Conservation (phyloP, 495 filamentous ascomycete genomes). For the Talaromyces nanjingensis region DNA sequence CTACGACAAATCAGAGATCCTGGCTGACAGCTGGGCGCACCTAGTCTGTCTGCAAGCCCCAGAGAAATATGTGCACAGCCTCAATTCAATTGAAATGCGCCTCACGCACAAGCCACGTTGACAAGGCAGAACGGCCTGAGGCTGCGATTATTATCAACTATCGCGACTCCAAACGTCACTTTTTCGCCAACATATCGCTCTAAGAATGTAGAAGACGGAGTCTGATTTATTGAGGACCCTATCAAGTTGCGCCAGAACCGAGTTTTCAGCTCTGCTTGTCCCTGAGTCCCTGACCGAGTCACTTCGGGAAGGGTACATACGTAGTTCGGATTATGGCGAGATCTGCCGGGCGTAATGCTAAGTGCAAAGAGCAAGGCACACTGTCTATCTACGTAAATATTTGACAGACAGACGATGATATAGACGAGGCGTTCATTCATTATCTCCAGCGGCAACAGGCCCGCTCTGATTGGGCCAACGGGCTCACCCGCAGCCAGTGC, state of each 20-base stretch:
- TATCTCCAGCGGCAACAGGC: neutral
- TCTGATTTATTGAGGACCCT: neutral
- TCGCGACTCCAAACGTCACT: neutral
- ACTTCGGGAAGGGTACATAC: neutral
- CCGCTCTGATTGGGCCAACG: neutral
- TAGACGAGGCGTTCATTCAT: neutral
- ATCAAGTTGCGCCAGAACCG: neutral
- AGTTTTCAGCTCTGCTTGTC: neutral
- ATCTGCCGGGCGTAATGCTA: neutral
- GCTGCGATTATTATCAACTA: neutral
- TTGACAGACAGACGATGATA: neutral
- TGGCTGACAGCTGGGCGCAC: neutral
- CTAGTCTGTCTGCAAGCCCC: neutral
- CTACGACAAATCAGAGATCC: neutral
- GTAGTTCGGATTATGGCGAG: neutral
- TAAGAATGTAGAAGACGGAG: neutral
- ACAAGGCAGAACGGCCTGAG: conserved; percentile 1
- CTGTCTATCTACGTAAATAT: neutral
- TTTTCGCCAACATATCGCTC: neutral
- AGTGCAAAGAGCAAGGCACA: neutral
- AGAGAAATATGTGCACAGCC: neutral
- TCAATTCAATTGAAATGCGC: neutral
- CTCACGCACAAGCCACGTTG: conserved; percentile 1
- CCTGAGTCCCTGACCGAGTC: neutral
- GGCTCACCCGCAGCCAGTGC: neutral